These are phyloP conservation scores for Dendrocalamus sinicus DNA, from an alignment of 176 grass and related monocot species.

Conservation along the genomic window DNA sequence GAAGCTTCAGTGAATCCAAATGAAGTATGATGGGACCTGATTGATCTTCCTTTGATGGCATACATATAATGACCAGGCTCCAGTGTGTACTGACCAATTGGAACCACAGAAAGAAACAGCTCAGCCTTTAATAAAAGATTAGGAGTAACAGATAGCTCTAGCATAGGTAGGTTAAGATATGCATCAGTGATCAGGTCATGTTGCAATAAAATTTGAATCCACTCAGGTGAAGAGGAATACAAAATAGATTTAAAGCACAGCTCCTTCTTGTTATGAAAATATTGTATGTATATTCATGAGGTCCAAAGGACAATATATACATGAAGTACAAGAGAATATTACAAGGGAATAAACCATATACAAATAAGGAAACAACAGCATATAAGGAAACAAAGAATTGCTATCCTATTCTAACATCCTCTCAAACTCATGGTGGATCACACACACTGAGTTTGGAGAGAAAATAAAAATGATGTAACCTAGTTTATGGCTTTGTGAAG, in stretches of 20 bases:
- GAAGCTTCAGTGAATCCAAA: constrained; percentile 93
- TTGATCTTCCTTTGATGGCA: constrained; percentile 76
- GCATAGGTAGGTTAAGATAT: constrained; percentile 28
- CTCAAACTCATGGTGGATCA: too few species aligned
- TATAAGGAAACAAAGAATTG: too few species aligned
- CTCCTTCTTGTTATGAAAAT: neutral
- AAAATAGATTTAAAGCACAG: neutral
- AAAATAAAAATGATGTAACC: too few species aligned
- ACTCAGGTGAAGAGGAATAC: neutral
- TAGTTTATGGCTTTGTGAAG: too few species aligned
- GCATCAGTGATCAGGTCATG: constrained; percentile 10
- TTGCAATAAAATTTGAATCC: neutral
- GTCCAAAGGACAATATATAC: too few species aligned
- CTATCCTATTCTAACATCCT: too few species aligned
- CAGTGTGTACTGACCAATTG: constrained; percentile 71
- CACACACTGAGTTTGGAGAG: too few species aligned
- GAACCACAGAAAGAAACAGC: constrained; percentile 31
- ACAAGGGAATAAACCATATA: too few species aligned
- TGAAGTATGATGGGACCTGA: constrained; percentile 86
- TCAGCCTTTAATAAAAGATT: constrained; percentile 23
- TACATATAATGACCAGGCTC: constrained; percentile 94
- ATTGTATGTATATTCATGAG: too few species aligned
- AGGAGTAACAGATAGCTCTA: constrained; percentile 2
- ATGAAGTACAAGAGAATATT: too few species aligned
- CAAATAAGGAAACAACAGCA: too few species aligned